phyloP scores from a whole-genome alignment of 1,284 basidiomycete genomes.

The Leccinum fallax region DNA sequence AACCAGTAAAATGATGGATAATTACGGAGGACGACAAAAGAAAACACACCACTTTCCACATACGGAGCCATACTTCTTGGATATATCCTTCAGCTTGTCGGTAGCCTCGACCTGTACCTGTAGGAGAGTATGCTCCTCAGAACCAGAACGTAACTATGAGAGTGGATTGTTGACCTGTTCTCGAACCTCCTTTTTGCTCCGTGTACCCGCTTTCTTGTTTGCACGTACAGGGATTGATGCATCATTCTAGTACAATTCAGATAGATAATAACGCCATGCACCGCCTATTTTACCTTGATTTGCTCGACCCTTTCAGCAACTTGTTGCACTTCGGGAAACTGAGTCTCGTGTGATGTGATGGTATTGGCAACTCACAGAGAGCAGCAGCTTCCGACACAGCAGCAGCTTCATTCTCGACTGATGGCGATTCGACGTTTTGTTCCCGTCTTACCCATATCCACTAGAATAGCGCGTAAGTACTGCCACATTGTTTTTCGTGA shows the following conservation, averaged over 20 bases:
- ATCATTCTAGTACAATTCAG: conserved; percentile 52
- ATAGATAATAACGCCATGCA: neutral
- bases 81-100: conserved; percentile 58
- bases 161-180: conserved; percentile 44
- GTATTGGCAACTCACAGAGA: conserved; percentile 43
- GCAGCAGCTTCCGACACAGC: conserved; percentile 51
- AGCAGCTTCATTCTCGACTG: conserved; percentile 23
- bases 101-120: conserved; percentile 62
- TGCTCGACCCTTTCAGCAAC: conserved; percentile 56
- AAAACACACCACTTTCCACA: conserved; percentile 64
- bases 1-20: neutral
- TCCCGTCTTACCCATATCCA: conserved; percentile 66
- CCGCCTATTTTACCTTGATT: conserved; percentile 50
- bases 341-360: neutral
- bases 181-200: conserved; percentile 72
- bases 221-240: conserved; percentile 61
- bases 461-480: conserved; percentile 35
- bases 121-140: neutral
- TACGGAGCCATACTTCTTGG: conserved; percentile 52
- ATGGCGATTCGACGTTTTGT: conserved; percentile 23
- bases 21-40: neutral
- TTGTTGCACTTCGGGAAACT: conserved; percentile 45
- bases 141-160: neutral
- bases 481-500: neutral
- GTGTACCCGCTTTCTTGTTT: conserved; percentile 69